Conservation (phyloP, 169 alveolate species). For the Plasmodium berghei region DNA sequence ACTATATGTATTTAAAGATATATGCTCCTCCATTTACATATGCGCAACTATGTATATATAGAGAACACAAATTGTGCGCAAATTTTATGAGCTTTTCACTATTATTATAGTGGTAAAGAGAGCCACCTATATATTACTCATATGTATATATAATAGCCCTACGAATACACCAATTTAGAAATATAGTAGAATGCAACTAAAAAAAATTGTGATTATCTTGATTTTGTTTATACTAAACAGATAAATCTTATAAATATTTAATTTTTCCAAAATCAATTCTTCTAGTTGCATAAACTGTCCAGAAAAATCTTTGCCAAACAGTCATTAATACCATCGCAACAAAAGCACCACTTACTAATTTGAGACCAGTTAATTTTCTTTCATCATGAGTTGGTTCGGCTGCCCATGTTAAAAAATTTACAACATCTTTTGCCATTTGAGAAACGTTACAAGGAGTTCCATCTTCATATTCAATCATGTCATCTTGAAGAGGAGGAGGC, state of each 20-base stretch:
- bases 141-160: no score
- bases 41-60: no score
- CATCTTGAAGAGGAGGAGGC: constrained; percentile 98
- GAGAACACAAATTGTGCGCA: no score
- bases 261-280: constrained; percentile 89
- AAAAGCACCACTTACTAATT: constrained; percentile 84
- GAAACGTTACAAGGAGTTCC: constrained; percentile 98
- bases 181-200: no score
- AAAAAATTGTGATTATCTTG: no score
- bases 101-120: no score
- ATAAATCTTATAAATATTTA: constrained; percentile 78
- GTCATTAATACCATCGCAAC: constrained; percentile 88
- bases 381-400: constrained; percentile 92
- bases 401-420: constrained; percentile 90
- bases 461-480: constrained; percentile 97
- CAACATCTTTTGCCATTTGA: constrained; percentile 95
- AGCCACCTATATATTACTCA: no score
- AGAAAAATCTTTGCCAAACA: constrained; percentile 90
- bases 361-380: constrained; percentile 87
- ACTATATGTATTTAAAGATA: no score
- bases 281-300: constrained; percentile 89
- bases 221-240: no score
- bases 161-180: no score
- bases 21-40: no score
- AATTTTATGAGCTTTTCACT: no score